Evolutionary conservation across 176 grass and related monocot genomes (phyloP), one percentile per base, ranked within the genome.

Genomic region (Carex parvula): DNA sequence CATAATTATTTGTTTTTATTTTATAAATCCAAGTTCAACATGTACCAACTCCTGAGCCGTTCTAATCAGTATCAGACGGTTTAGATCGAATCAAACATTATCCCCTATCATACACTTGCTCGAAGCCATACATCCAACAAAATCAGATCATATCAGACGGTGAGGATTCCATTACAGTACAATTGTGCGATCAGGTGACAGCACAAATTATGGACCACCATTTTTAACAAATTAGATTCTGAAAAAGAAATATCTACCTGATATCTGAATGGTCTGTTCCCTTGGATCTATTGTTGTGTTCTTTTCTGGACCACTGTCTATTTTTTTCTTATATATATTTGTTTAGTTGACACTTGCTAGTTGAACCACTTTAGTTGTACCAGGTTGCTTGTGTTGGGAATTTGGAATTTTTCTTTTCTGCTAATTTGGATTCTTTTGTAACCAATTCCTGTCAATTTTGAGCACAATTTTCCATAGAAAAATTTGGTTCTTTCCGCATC

Each of bases 231-330:
- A 48, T 55, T 17, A 77, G 72, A 77, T 77, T 77, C 72, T 54
- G 50, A 77, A 56, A 77, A 30, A 5, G 22, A 76, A 53, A n/a
- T 74, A 70, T 74, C 44, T 74, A 53, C 24, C 72, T 77, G 72
- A 77, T 17, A 29, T 55, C 50, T 77, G 72, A n/a, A 56, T 54
- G 12, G 3, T 56, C 30, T 77, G 72, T 56, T 55, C 48, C 72
- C 72, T 29, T 30, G 48, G 13, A 77, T 56, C 18, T 32, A 56
- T 77, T 56, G 24, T 48, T 56, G 12, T 13, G 50, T 77, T 74
- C 44, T 17, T 73, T 56, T 55, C 39, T 42, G 72, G 72, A 56
- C 72, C 72, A 56, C 72, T 20, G 8, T 54, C 21, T 76, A 20
- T 74, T 13, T 16, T 8, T 54, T 39, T 39, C 33, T 35, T 35